Evolutionary conservation across 2,329 filamentous ascomycete species (phyloP), one percentile per base, ranked within the genome.

Genomic region (Berkeleyomyces basicola): DNA sequence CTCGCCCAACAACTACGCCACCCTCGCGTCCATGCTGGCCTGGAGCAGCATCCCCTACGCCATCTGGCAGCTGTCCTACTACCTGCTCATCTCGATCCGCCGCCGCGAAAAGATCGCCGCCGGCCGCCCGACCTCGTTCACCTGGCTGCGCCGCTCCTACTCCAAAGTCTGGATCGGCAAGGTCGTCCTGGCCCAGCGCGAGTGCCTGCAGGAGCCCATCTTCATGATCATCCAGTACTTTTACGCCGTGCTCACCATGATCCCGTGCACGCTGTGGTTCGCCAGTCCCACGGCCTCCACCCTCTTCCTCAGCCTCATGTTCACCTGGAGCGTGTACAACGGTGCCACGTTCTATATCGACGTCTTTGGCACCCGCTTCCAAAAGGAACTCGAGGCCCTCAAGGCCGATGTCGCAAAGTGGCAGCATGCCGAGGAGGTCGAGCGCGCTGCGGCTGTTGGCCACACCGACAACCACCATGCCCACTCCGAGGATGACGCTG

Each of bases 291-390:
- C 85, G 80, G 85, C 88, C 0, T 93, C 88, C 47, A 83, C 85
- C 1, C 67, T 72, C 0, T 99, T 96, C 74, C 78, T 99, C 55
- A 78, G 86, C 62, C 75, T 82, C 2, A 84, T 99, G n/a, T 97
- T 99, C 70, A 79, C 83, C 51, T 96, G 91, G 90, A 95, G 89
- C 68, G 87, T 96, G 63, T 95, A 96, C 76, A 99, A 99, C 68
- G 93, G 93, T 40, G 90, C 93, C 16, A 97, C 91, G 0, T 99
- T 88, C 73, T 99, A 99, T 74, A 97, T 99, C 70, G 93, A 99
- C 69, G 89, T 97, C 1, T 99, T 97, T 71, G 93, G 95, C 61
- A 95, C 88, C 69, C 84, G 91, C 2, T 97, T 99, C 78, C 90
- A 99, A 77, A 96, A 92, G 71, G 93, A 99, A 73, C 79, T 99